These are phyloP conservation scores for Hygrophila difformis DNA, from an alignment of 257 asterid genomes.

Conservation along the genomic window DNA sequence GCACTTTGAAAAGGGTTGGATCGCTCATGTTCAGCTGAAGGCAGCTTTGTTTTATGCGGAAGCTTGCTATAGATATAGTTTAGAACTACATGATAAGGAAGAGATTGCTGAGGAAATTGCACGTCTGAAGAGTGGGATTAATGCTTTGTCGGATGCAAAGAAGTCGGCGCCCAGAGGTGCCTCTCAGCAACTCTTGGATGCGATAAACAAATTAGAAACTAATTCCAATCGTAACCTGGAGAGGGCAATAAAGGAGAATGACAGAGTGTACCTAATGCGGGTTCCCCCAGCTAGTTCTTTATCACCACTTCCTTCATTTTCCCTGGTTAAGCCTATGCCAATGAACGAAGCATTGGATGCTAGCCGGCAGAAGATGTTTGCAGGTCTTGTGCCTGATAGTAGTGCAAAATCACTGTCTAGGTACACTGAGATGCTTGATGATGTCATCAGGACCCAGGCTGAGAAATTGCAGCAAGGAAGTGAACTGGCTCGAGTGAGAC, in stretches of 20 bases:
- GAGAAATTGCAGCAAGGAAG: slow-evolving; percentile 98
- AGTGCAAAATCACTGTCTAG: slow-evolving; percentile 94
- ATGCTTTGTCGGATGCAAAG: slow-evolving; percentile 63
- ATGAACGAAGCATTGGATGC: slow-evolving; percentile 91
- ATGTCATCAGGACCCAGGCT: slow-evolving; percentile 82
- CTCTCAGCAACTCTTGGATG: slow-evolving; percentile 80
- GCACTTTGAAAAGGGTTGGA: slow-evolving; percentile 89
- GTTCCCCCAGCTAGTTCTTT: slow-evolving; percentile 82
- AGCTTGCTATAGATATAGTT: slow-evolving; percentile 81
- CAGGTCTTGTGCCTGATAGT: slow-evolving; percentile 89
- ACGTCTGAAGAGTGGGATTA: slow-evolving; percentile 77
- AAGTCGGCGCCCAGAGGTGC: slow-evolving; percentile 80
- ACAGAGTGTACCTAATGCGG: slow-evolving; percentile 92
- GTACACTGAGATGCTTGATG: slow-evolving; percentile 96
- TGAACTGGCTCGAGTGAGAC: slow-evolving; percentile 92
- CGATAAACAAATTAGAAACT: slow-evolving; percentile 62
- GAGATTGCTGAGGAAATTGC: slow-evolving; percentile 98
- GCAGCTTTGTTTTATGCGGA: slow-evolving; percentile 93
- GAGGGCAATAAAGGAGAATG: slow-evolving; percentile 91
- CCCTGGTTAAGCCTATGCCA: slow-evolving; percentile 91
- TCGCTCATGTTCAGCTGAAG: slow-evolving; percentile 85
- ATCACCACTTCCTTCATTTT: slow-evolving; percentile 73
- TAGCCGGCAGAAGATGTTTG: slow-evolving; percentile 80
- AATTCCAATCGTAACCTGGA: slow-evolving; percentile 65
- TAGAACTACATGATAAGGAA: slow-evolving; percentile 93